Base-by-base conservation (phyloP, 768 basidiomycete genomes). In the Psilocybe cyanescens region DNA sequence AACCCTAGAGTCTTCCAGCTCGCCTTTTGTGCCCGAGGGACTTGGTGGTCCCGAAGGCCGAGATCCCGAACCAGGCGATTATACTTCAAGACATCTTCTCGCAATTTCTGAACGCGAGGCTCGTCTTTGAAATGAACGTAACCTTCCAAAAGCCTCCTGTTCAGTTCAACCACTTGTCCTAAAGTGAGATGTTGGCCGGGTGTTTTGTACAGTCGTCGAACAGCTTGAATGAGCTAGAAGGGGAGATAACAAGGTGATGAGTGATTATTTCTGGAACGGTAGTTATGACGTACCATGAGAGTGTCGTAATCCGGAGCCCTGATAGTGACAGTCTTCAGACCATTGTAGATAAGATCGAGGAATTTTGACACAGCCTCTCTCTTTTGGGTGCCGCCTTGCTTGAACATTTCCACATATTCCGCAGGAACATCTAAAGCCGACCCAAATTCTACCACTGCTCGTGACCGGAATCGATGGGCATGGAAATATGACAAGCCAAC, bases 401-500 rank as follows among this genome's bases (percentile, higher is more conserved):
- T 92, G 78, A 96, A 99, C 87, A 92, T 90, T 31, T 91, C 88
- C 2, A 98, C 88, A 35, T 92, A 79, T 64, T 96, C 94, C 3
- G 74, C 69, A n/a, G 97, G 95, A n/a, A 99, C 93, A 68, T 94
- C 91, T 62, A 98, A 77, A 8, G 96, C 93, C 2, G 85, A 79
- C 5, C 97, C 97, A 73, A 99, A 99, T 71, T 99, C 97, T 52
- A 99, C 91, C 29, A 99, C 97, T 6, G 95, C 97, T 59, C 97
- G 87, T 12, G 95, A 97, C 35, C 97, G 90, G 81, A 99, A 99
- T 64, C 90, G 89, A 77, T 89, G 86, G 1, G 88, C 84, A 72
- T 90, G 89, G 72, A 90, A 90, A 67, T 90, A 90, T 35, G 86
- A 87, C 29, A 90, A 70, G 69, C 91, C 86, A 72, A 95, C 88